Evolutionary conservation across 495 filamentous ascomycete genomes (phyloP).

Genomic region (Podospora didyma): DNA sequence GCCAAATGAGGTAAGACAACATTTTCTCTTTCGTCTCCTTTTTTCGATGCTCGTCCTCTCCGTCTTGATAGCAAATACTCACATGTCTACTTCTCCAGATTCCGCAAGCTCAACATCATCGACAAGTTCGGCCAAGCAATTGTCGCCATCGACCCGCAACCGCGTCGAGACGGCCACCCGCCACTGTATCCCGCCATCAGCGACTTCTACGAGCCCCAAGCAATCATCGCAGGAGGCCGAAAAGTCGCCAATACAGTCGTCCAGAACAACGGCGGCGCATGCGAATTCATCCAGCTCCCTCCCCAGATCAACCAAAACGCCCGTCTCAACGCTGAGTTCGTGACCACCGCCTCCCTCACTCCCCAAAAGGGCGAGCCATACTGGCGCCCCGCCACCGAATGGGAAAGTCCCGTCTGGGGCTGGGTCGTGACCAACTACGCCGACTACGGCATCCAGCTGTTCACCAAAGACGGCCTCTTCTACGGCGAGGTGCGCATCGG

Average conservation of each 20-base stretch:
- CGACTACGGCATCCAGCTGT: conserved; percentile 47
- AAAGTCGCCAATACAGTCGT: conserved; percentile 20
- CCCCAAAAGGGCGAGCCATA: background rate
- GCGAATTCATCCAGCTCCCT: conserved; percentile 42
- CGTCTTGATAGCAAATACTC: no score
- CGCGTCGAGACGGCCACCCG: conserved; percentile 26
- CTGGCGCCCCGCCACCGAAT: conserved; percentile 31
- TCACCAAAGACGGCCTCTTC: conserved; percentile 46
- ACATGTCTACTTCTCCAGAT: conserved; percentile 24
- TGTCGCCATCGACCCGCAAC: conserved; percentile 28
- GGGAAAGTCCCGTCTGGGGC: conserved; percentile 52
- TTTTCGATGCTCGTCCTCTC: no score
- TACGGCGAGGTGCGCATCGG: conserved; percentile 45
- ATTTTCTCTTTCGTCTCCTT: no score
- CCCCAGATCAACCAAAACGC: conserved; percentile 48
- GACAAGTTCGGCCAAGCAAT: conserved; percentile 52
- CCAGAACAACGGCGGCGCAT: conserved; percentile 3
- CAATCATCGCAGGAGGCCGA: conserved; percentile 19
- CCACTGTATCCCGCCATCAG: conserved; percentile 30
- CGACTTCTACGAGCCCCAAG: conserved; percentile 17
- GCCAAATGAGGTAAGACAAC: conserved; percentile 22
- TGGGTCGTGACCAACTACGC: conserved; percentile 53
- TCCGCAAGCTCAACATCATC: conserved; percentile 46
- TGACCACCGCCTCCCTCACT: background rate
- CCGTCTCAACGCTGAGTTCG: conserved; percentile 39